phyloP scores from a whole-genome alignment of 805 yeast species.

The Ogataea chonburiensis region DNA sequence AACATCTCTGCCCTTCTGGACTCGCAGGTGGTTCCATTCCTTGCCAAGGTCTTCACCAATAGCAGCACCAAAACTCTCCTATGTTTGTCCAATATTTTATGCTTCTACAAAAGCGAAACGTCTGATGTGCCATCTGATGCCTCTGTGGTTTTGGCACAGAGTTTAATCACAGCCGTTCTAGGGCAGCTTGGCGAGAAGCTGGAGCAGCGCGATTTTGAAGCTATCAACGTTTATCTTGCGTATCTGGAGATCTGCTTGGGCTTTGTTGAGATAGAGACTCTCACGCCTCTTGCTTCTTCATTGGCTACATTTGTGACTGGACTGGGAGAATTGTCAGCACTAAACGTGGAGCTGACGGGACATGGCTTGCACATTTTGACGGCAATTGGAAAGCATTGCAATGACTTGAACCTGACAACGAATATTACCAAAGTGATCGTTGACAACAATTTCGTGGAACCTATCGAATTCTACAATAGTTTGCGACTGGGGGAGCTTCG shows the following conservation, averaged over 20 bases:
- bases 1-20: slow-evolving; percentile 17
- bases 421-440: slow-evolving; percentile 28
- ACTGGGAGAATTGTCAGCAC: slow-evolving; percentile 9
- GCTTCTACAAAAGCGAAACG: slow-evolving; percentile 31
- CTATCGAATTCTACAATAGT: slow-evolving; percentile 18
- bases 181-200: slow-evolving; percentile 6
- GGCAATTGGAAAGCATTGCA: slow-evolving; percentile 25
- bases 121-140: slow-evolving; percentile 11
- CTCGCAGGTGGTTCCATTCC: slow-evolving; percentile 26
- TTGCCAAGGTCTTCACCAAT: slow-evolving; percentile 45
- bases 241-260: slow-evolving; percentile 19
- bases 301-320: slow-evolving; percentile 6
- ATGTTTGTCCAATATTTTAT: slow-evolving; percentile 68
- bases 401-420: slow-evolving; percentile 18
- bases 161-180: slow-evolving; percentile 11
- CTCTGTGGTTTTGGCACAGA: slow-evolving; percentile 10
- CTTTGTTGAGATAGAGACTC: slow-evolving; percentile 6
- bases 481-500: slow-evolving; percentile 23
- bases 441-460: slow-evolving; percentile 23
- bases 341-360: slow-evolving; percentile 22
- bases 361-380: slow-evolving; percentile 27
- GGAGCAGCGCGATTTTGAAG: slow-evolving; percentile 15
- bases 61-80: slow-evolving; percentile 56
- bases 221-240: slow-evolving; percentile 20
- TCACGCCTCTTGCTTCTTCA: slow-evolving; percentile 2